Percentiles rank a stretch among this genome's conserved stretches.
phyloP scores from a whole-genome alignment of 768 basidiomycete genomes.

The Lactifluus hygrophoroides region DNA sequence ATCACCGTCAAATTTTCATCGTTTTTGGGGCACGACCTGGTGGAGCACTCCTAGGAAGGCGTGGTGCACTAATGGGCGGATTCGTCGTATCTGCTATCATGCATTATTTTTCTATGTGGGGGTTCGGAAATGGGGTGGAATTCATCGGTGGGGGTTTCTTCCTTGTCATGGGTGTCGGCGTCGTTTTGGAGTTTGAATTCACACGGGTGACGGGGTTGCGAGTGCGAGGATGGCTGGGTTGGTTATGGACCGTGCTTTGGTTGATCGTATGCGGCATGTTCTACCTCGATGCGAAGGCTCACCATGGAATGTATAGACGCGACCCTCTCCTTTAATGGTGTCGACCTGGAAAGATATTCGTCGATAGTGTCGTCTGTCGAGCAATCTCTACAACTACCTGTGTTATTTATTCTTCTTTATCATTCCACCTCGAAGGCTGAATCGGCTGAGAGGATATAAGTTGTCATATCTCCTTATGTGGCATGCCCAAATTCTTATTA shows the following conservation, averaged over 20 bases:
- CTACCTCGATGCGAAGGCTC: constrained; percentile 3
- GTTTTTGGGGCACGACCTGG: no score
- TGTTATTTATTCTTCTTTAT: no score
- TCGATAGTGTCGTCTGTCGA: not conserved
- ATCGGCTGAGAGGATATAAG: no score
- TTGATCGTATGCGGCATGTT: constrained; percentile 33
- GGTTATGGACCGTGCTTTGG: constrained; percentile 46
- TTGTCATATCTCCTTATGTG: no score
- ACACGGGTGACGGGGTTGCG: no score
- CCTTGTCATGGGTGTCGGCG: no score
- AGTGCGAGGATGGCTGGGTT: constrained; percentile 41
- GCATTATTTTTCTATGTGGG: constrained; percentile 51
- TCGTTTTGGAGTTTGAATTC: constrained; percentile 43
- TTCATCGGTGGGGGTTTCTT: constrained; percentile 39
- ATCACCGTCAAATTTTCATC: no score
- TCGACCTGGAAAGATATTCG: not conserved
- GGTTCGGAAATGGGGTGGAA: constrained; percentile 47
- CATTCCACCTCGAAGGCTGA: no score
- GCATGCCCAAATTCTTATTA: no score
- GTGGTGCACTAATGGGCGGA: constrained; percentile 44
- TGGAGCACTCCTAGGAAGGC: constrained; percentile 36
- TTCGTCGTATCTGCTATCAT: constrained; percentile 53
- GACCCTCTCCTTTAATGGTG: not conserved
- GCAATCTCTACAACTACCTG: no score
- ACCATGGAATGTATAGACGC: not conserved